Base-by-base conservation (phyloP, 2,329 filamentous ascomycete species). In the Colletotrichum chlorophyti region DNA sequence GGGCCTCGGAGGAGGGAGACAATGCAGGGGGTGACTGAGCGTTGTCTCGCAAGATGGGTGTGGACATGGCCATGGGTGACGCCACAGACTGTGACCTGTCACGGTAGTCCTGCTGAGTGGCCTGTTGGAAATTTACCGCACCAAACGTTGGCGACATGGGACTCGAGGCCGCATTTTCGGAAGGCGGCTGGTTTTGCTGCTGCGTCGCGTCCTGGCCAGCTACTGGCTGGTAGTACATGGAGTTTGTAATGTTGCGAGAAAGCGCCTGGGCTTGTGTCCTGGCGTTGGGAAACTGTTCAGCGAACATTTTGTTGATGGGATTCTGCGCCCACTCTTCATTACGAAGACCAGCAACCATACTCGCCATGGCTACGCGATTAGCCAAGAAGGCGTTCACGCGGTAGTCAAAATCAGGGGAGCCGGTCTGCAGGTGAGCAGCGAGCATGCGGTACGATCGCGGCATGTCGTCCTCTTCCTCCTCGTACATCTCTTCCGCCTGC, bases 401-500 rank as follows among this genome's bases (percentile, higher is more conserved):
- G 24, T 82, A 78, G 68, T 89, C 89, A 70, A 90, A 83, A 60
- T 86, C 82, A 23, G 79, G 72, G 2, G 84, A 86, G 14, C 77
- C 77, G 2, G 83, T 88, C 64, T 86, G 81, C 58, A 90, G 75
- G 65, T 88, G 83, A 3, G 84, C 80, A 12, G 84, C 85, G 27
- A 91, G 76, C 12, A 85, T 78, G 57, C 86, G 81, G 68, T 87
- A 90, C 51, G 86, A 85, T 60, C 85, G 81, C 1, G 89, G 87
- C 21, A 91, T 70, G 54, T 93, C 90, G 65, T 96, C 91, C 50
- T 96, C 93, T 68, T 96, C 91, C 72, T 97, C 93, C 68, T 97
- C 93, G 70, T 97, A 97, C 91, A 97, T 96, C 71, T 96, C 92
- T 71, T 97, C 93, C 62, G 91, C 93, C 65, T 90, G 79, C 3